Evolutionary conservation across 768 basidiomycete genomes (phyloP).

Genomic region (Collybia mongolica): DNA sequence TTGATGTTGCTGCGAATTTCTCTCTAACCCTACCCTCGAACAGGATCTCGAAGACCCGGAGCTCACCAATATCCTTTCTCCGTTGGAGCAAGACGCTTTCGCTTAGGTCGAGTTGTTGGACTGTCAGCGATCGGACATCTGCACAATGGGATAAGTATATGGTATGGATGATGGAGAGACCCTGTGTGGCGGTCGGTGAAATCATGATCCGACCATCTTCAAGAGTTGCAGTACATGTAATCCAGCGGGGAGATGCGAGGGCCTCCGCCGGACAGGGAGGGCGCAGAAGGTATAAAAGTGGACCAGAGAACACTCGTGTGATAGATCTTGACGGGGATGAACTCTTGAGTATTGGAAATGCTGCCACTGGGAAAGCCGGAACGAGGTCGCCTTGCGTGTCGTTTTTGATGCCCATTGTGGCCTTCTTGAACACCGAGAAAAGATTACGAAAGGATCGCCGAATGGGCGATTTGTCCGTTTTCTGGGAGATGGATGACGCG

Average conservation of each 20-base stretch:
- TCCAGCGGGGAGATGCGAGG: constrained; percentile 44
- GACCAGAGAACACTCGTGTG: constrained; percentile 24
- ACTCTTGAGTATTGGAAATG: constrained; percentile 4
- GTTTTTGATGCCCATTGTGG: constrained; percentile 20
- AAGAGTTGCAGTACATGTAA: constrained; percentile 38
- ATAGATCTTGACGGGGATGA: constrained; percentile 10
- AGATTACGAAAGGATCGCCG: constrained; percentile 65
- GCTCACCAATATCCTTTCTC: constrained; percentile 33
- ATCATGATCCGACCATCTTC: constrained; percentile 39
- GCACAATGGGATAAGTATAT: constrained; percentile 52
- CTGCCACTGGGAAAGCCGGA: constrained; percentile 15
- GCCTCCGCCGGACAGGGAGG: constrained; percentile 14
- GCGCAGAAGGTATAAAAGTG: constrained; percentile 49
- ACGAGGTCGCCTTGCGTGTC: constrained; percentile 14
- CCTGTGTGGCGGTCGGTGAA: constrained; percentile 41
- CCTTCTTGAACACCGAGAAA: constrained; percentile 61
- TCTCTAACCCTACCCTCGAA: constrained; percentile 53
- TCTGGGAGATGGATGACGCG: constrained; percentile 14
- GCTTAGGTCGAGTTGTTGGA: constrained; percentile 37
- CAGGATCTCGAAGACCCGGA: constrained; percentile 63
- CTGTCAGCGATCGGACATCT: constrained; percentile 60
- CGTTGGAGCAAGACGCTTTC: constrained; percentile 44
- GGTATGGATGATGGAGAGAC: constrained; percentile 32
- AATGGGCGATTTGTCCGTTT: constrained; percentile 55
- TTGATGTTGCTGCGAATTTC: constrained; percentile 60